Evolutionary conservation across 2,329 filamentous ascomycete species (phyloP).

Genomic region (Colletotrichum costaricense): DNA sequence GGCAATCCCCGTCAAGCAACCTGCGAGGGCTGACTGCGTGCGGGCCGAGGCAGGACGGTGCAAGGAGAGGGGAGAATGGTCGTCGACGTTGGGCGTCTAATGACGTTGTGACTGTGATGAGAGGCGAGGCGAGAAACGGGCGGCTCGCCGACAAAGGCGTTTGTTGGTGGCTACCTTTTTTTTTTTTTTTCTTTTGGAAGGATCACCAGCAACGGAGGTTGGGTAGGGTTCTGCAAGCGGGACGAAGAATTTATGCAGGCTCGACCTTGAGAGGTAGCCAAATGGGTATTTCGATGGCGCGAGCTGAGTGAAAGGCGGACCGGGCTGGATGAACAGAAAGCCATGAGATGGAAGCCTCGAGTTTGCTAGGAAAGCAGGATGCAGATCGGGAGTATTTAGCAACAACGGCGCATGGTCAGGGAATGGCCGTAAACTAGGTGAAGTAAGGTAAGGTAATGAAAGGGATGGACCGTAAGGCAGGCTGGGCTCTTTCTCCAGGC

Average conservation of each 20-base stretch:
- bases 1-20: not conserved
- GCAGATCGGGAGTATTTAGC: slow-evolving; percentile 1
- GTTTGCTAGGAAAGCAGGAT: not conserved
- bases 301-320: not conserved
- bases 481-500: not conserved
- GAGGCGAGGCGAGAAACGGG: slow-evolving; percentile 3
- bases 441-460: no score
- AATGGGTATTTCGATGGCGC: not conserved
- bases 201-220: not conserved
- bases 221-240: not conserved
- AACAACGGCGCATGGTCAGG: not conserved
- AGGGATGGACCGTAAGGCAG: not conserved
- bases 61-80: slow-evolving; percentile 2
- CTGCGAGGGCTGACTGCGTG: slow-evolving; percentile 9
- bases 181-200: not conserved
- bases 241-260: not conserved
- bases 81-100: slow-evolving; percentile 19
- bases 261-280: no score
- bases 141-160: slow-evolving; percentile 23
- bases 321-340: not conserved
- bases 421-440: not conserved
- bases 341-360: not conserved
- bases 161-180: slow-evolving; percentile 9
- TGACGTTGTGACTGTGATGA: slow-evolving; percentile 25
- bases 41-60: slow-evolving; percentile 16